These are phyloP conservation scores for Elsinoe arachidis DNA, from an alignment of 2,329 filamentous ascomycete species.

Conservation along the genomic window DNA sequence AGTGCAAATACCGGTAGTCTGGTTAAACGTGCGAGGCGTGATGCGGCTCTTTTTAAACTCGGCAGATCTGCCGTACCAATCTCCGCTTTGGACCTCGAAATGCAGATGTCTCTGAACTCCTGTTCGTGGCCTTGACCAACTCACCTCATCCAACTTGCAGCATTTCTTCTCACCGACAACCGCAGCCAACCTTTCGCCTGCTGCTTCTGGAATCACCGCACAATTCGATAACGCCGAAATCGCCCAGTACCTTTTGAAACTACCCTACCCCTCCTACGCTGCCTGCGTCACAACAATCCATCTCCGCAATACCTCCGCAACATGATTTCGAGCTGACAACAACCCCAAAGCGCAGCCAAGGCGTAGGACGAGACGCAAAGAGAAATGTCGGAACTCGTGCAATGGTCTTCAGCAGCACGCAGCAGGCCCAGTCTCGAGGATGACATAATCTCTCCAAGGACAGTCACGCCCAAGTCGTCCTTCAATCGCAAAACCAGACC, in stretches of 20 bases:
- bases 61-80: slow-evolving; percentile 12
- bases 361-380: background rate
- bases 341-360: background rate
- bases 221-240: no score
- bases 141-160: background rate
- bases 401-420: background rate
- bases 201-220: no score
- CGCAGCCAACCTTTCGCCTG: background rate
- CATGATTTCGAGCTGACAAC: slow-evolving; percentile 4
- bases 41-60: slow-evolving; percentile 1
- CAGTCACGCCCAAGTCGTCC: slow-evolving; percentile 11
- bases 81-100: background rate
- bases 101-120: slow-evolving; percentile 9
- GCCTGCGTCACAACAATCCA: background rate
- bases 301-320: slow-evolving; percentile 6
- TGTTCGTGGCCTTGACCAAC: background rate
- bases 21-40: background rate
- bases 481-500: slow-evolving; percentile 1
- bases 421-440: background rate
- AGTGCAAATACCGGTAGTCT: no score
- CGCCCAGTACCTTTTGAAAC: no score
- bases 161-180: background rate
- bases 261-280: no score
- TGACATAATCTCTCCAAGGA: slow-evolving; percentile 7
- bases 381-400: slow-evolving; percentile 10